Evolutionary conservation across 148 eudicot species (phyloP).

Genomic region (Gaultheria prostrata): DNA sequence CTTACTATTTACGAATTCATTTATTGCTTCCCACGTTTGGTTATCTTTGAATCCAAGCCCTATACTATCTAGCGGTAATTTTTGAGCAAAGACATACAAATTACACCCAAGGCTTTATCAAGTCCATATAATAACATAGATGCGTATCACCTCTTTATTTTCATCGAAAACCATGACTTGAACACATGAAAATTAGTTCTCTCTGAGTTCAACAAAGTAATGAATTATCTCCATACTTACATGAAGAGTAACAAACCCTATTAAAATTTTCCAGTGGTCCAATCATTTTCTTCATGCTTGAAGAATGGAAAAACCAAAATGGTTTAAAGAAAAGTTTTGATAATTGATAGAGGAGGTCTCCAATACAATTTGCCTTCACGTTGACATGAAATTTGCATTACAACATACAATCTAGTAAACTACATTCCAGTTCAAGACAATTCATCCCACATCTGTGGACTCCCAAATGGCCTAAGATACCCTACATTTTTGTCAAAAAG

Average conservation of each 20-base stretch:
- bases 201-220: neutral
- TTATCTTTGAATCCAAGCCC: neutral
- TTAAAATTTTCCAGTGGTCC: neutral
- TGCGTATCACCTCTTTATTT: neutral
- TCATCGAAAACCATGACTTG: neutral
- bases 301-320: neutral
- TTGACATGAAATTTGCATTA: slow-evolving; percentile 5
- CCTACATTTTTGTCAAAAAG: neutral
- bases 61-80: neutral
- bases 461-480: neutral
- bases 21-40: neutral
- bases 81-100: neutral
- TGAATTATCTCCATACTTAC: neutral
- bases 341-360: neutral
- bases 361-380: neutral
- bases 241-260: neutral
- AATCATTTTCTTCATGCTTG: neutral
- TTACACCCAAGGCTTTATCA: neutral
- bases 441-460: neutral
- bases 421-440: neutral
- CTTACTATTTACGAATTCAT: neutral
- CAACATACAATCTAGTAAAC: neutral
- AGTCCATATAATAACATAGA: neutral
- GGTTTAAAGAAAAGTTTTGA: neutral
- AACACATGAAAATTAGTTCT: neutral